Base-by-base conservation (phyloP, 345 rosid genomes). In the Citrus reticulata region DNA sequence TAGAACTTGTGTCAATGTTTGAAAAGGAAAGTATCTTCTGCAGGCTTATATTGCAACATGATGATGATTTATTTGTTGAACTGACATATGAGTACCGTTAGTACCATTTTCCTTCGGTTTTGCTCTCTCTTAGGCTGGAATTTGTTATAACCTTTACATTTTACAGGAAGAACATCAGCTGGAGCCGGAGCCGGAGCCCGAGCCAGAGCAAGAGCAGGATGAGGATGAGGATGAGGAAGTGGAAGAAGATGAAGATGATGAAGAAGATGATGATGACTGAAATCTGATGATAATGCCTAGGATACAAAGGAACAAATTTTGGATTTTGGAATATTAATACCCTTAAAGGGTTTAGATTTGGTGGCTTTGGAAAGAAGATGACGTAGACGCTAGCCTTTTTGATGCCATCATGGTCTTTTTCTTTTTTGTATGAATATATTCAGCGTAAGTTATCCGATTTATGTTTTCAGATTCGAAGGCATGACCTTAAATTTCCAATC, bases 161-260 rank as follows among this genome's bases (percentile, higher is more conserved):
- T 61, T 73, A 49, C 75, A 57, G 88, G 79, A 75, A 70, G 78
- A 34, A 25, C 37, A 81, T 4, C 65, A 46, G 51, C 51, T 1
- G 1, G 14, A 42, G 34, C 51, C 51, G 1, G 14, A 42, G 51
- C 14, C 14, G 0, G 49, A 40, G 51, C 14, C 13, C 0, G 46
- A 42, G 49, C 51, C 0, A 4, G 51, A 84, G 9, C 79, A 74
- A 17, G 75, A 80, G 5, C 82, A 84, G 57, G 88, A 84, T 3
- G 81, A 81, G 35, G 88, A 84, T 3, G 81, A 81, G 35, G 78
- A 81, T 1, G 85, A 77, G 35, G 89, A 82, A 2, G 91, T 79
- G 2, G 88, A 78, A 1, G 91, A 77, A 0, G 89, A 81, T 0
- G 87, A 83, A 0, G 83, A 79, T 0, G 89, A 86, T 0, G 88